Evolutionary conservation across 495 filamentous ascomycete species (phyloP).

Genomic region (Lasiosphaeria hispida): DNA sequence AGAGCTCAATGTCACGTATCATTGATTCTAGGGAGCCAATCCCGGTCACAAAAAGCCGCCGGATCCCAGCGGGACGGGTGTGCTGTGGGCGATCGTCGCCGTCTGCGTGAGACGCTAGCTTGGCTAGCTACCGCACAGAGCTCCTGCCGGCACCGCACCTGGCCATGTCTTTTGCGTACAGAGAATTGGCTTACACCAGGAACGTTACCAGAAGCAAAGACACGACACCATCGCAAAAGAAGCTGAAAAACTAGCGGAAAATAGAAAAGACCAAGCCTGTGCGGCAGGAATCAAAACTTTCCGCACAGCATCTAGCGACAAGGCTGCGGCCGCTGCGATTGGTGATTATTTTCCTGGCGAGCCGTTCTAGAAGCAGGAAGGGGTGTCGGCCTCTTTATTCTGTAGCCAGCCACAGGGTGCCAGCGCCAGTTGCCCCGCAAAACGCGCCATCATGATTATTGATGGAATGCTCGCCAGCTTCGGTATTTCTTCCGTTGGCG

Average conservation of each 20-base stretch:
- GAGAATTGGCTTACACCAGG: too few species aligned
- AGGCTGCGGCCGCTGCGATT: too few species aligned
- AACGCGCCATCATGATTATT: not conserved
- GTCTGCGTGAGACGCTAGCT: too few species aligned
- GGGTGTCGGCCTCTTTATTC: not conserved
- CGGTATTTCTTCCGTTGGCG: not conserved
- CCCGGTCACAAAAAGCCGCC: not conserved
- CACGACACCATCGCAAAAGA: too few species aligned
- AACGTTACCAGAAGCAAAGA: too few species aligned
- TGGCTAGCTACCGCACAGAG: too few species aligned
- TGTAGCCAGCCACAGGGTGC: not conserved
- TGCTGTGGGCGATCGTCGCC: not conserved
- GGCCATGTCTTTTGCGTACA: too few species aligned
- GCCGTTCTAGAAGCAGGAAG: not conserved
- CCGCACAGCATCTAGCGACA: not conserved
- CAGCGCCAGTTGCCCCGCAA: not conserved
- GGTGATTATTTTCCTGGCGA: constrained; percentile 10
- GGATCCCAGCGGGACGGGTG: constrained; percentile 6
- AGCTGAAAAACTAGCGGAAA: not conserved
- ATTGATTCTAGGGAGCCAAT: constrained; percentile 9
- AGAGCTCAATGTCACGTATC: constrained; percentile 15
- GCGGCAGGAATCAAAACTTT: too few species aligned
- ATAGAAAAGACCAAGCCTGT: not conserved
- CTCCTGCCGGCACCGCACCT: too few species aligned
- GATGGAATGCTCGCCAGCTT: not conserved